A percentile compares a stretch with the other conserved stretches of the same genome.
Evolutionary conservation across 257 asterid genomes (phyloP).

Genomic region (Striga asiatica): DNA sequence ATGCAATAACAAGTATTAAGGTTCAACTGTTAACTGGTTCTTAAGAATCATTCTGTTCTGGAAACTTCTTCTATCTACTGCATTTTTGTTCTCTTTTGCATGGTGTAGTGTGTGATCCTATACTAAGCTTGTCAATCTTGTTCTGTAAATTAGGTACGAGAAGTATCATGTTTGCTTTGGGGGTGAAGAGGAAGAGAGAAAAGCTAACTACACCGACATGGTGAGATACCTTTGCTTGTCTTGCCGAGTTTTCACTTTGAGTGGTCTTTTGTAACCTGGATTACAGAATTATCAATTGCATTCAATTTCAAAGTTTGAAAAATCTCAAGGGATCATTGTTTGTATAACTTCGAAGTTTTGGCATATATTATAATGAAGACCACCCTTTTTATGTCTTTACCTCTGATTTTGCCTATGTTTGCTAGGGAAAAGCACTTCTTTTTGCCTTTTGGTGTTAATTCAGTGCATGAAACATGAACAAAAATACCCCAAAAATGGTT

Average conservation of each 20-base stretch:
- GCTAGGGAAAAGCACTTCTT: not conserved
- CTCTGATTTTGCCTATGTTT: not conserved
- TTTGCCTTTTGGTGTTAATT: not conserved
- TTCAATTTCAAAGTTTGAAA: slow-evolving; percentile 2
- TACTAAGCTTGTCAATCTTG: slow-evolving; percentile 8
- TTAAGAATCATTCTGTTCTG: slow-evolving; percentile 7
- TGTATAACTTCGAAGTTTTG: not conserved
- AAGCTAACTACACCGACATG: slow-evolving; percentile 85
- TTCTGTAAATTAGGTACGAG: slow-evolving; percentile 58
- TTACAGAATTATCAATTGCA: not conserved
- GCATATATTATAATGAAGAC: not conserved
- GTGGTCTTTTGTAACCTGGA: not conserved
- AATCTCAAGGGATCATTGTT: not conserved
- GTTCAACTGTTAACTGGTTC: no score
- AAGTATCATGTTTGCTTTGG: slow-evolving; percentile 90
- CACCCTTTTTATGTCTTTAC: not conserved
- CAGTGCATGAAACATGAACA: no score
- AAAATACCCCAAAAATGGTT: not conserved
- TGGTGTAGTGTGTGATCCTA: slow-evolving; percentile 3
- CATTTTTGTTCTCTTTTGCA: not conserved
- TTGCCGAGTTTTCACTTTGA: not conserved
- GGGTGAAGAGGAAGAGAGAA: slow-evolving; percentile 87
- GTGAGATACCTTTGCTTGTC: slow-evolving; percentile 33
- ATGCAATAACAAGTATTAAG: not conserved
- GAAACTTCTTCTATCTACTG: not conserved